phyloP scores from a whole-genome alignment of 192 early-diverging fungal genomes.

The Backusella luteola region DNA sequence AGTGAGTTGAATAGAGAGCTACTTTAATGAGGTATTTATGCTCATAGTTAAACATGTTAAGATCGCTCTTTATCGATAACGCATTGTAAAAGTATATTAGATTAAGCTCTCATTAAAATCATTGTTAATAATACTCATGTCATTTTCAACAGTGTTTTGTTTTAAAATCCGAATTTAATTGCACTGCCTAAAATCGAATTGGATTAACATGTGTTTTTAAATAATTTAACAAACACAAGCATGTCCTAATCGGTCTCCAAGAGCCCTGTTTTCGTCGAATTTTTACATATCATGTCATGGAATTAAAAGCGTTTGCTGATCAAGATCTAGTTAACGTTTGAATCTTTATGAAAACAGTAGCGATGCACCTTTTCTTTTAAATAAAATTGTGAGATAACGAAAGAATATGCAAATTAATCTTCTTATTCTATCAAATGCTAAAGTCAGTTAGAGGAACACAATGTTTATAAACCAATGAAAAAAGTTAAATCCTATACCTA shows the following conservation, averaged over 20 bases:
- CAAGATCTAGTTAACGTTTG: not conserved
- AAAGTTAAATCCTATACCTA: not conserved
- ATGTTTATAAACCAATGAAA: not conserved
- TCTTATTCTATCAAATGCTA: not conserved
- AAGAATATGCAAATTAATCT: not conserved
- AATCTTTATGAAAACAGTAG: not conserved
- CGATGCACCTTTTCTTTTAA: not conserved
- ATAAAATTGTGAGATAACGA: not conserved
- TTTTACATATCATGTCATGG: not conserved
- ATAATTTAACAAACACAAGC: not conserved
- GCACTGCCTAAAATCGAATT: not conserved
- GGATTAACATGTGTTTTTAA: not conserved
- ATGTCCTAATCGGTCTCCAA: not conserved
- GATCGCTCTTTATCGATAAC: not conserved
- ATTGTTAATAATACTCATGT: not conserved
- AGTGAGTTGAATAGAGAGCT: not conserved
- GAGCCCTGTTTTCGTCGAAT: not conserved
- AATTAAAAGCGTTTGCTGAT: not conserved
- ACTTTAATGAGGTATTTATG: not conserved
- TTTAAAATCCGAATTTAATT: not conserved
- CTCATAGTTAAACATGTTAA: not conserved
- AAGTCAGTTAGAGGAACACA: not conserved
- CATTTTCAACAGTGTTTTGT: not conserved
- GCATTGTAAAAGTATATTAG: not conserved
- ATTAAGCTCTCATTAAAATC: not conserved